phyloP scores from a whole-genome alignment of 306 rosid species.

The Dalbergia cultrata region DNA sequence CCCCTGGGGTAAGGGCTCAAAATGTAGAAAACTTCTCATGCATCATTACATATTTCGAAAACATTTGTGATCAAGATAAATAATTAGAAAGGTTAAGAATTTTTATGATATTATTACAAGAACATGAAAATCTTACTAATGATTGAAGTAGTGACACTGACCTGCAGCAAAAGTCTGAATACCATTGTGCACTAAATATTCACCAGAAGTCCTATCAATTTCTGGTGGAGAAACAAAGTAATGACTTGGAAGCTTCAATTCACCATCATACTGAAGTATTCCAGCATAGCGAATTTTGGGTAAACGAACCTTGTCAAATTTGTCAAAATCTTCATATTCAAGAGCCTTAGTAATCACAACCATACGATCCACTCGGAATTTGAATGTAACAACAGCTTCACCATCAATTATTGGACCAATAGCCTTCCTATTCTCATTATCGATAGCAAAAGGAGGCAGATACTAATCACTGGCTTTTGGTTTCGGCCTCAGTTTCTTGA shows the following conservation, averaged over 20 bases:
- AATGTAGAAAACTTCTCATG: neutral
- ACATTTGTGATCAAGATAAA: constrained; percentile 27
- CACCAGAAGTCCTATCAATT: constrained; percentile 98
- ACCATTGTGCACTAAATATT: constrained; percentile 93
- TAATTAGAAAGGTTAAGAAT: constrained; percentile 20
- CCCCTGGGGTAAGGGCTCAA: neutral
- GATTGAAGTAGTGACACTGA: constrained; percentile 38
- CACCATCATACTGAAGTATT: constrained; percentile 98
- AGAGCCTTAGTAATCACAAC: constrained; percentile 94
- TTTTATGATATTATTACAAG: constrained; percentile 3
- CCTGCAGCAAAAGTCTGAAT: constrained; percentile 98
- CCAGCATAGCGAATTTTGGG: constrained; percentile 97
- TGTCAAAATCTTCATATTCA: constrained; percentile 88
- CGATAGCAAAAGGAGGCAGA: constrained; percentile 94
- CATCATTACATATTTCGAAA: constrained; percentile 7
- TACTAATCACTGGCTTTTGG: constrained; percentile 87
- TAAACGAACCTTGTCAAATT: constrained; percentile 83
- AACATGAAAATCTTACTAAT: neutral
- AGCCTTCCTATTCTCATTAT: constrained; percentile 80
- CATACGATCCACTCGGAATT: constrained; percentile 99
- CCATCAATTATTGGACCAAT: constrained; percentile 97
- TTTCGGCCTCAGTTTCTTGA: constrained; percentile 77
- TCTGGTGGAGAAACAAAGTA: constrained; percentile 98
- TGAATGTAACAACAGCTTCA: constrained; percentile 96
- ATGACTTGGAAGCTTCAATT: constrained; percentile 87